These are phyloP conservation scores for Aspergillus sp. DNA, from an alignment of 2,329 filamentous ascomycete species.

Conservation along the genomic window DNA sequence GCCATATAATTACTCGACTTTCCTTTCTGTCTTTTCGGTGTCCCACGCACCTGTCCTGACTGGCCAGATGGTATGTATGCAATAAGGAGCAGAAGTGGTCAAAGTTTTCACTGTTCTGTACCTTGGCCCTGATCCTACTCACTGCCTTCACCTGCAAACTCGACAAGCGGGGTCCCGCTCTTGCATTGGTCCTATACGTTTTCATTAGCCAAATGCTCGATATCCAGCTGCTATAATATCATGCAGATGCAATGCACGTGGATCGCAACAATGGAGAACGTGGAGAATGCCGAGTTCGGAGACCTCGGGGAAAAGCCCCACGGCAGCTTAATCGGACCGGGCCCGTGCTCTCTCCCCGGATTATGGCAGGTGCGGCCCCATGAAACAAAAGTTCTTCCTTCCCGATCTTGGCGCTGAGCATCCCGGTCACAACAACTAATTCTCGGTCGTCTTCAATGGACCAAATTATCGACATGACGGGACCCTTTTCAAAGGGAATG, in stretches of 20 bases:
- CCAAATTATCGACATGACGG: background rate
- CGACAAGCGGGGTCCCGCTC: conserved; percentile 63
- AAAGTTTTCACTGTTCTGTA: too few relatives aligned
- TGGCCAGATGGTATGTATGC: too few relatives aligned
- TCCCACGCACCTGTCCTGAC: too few relatives aligned
- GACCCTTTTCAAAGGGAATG: background rate
- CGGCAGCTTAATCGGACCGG: conserved; percentile 7
- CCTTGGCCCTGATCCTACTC: background rate
- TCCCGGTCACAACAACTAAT: background rate
- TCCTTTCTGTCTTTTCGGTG: too few relatives aligned
- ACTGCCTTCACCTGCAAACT: conserved; percentile 53
- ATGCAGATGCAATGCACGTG: too few relatives aligned
- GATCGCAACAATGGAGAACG: background rate
- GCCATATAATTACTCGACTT: too few relatives aligned
- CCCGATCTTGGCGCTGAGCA: background rate
- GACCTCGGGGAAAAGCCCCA: conserved; percentile 4
- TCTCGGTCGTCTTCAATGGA: background rate
- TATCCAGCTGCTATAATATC: too few relatives aligned
- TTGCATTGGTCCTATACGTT: conserved; percentile 62
- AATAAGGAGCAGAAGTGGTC: too few relatives aligned
- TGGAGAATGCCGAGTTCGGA: background rate
- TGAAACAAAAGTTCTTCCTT: background rate
- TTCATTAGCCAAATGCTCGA: conserved; percentile 16
- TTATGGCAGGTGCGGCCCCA: background rate
- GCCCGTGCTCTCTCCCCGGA: background rate